Base-by-base conservation (phyloP, 257 asterid genomes). In the Przewalskia tangutica region DNA sequence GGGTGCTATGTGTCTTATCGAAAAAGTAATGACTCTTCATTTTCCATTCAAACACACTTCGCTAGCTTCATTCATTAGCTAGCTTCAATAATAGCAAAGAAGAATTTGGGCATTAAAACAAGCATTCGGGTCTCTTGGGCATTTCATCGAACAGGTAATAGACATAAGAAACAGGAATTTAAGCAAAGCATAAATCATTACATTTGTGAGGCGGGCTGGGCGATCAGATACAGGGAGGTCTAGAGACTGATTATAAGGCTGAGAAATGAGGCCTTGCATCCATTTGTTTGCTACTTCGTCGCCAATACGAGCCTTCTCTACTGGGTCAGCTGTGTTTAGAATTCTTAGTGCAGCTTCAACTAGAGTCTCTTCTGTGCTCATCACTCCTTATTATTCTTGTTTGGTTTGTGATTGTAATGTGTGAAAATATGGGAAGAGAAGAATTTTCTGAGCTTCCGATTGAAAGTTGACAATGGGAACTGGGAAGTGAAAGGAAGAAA, bases 301-400 rank as follows among this genome's bases (percentile, higher is more conserved):
- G 66, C 98, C 99, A 11, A 95, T 83, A 8, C 91, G 91, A 82
- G 98, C 99, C 86, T 95, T 93, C 86, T 89, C 97, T 77, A 88
- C 87, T 20, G 99, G 99, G 85, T 95, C 97, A 17, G 89, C 90
- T 2, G 99, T 92, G 89, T 92, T 90, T 56, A 95, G 88, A 79
- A 95, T 90, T 81, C 92, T 90, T 40, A 95, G 82, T 16, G 98
- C 98, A 66, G 90, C 93, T 87, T 95, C 97, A 84, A 92, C 97
- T 59, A 95, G 83, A 8, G 90, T 90, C 87, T 90, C 97, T 56
- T 77, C 42, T 63, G 82, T 50, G 75, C 83, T 75, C 98, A 91
- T 93, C 82, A 81, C 82, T 50, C 9, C 2, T 68, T 17, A 80
- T 70, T 18, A 55, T 40, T 32, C 8, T 10, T 23, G 5, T 23